Evolutionary conservation across 108 stramenopile species (phyloP).

Genomic region (Cyclotella kingstonii): DNA sequence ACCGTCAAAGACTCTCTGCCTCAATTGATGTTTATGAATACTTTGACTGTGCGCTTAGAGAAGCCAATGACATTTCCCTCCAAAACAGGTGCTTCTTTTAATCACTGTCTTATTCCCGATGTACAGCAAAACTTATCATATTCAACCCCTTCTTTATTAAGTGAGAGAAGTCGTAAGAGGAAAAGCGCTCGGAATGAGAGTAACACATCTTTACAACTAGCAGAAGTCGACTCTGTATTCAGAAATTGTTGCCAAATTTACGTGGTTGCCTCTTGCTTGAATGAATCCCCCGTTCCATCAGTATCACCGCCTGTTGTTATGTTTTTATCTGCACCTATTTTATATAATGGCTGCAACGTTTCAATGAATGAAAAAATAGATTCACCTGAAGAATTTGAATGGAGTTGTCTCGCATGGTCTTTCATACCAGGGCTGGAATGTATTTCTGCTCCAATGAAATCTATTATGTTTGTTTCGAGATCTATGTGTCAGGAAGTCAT

Average conservation of each 20-base stretch:
- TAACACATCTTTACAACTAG: not conserved
- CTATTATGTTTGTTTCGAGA: slow-evolving; percentile 29
- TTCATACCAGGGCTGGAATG: slow-evolving; percentile 22
- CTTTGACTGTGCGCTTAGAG: slow-evolving; percentile 27
- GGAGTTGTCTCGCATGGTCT: slow-evolving; percentile 11
- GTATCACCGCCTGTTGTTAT: slow-evolving; percentile 30
- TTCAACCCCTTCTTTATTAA: slow-evolving; percentile 5
- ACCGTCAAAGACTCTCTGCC: not conserved
- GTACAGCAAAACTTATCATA: not conserved
- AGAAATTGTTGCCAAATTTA: slow-evolving; percentile 15
- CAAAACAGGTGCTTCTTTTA: not conserved
- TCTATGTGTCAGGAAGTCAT: slow-evolving; percentile 11
- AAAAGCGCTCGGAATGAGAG: slow-evolving; percentile 14
- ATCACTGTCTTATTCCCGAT: no score
- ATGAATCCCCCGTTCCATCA: slow-evolving; percentile 16
- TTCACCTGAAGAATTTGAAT: not conserved
- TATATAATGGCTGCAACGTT: not conserved
- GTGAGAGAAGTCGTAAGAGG: slow-evolving; percentile 27
- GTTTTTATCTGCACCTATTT: not conserved
- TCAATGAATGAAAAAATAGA: not conserved
- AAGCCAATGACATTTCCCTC: not conserved
- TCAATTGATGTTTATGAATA: slow-evolving; percentile 24
- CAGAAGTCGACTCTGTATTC: not conserved
- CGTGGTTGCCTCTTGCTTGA: slow-evolving; percentile 38
- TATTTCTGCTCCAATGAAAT: slow-evolving; percentile 20